phyloP scores from a whole-genome alignment of 805 yeast species.

The Wickerhamomyces alni region DNA sequence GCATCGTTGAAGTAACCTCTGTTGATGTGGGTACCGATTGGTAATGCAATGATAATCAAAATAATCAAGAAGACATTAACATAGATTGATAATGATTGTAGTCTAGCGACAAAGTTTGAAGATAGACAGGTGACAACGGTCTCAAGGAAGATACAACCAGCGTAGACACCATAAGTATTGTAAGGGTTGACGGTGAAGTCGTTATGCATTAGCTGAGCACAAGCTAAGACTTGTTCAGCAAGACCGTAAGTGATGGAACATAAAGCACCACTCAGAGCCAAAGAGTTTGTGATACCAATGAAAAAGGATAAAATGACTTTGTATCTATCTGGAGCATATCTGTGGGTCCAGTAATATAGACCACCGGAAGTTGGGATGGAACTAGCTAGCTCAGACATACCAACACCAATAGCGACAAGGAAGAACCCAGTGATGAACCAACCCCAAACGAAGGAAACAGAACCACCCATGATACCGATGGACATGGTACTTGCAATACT shows the following conservation, averaged over 20 bases:
- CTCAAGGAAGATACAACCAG: slow-evolving; percentile 46
- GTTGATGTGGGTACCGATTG: slow-evolving; percentile 40
- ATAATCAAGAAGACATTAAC: slow-evolving; percentile 45
- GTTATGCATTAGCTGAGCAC: slow-evolving; percentile 36
- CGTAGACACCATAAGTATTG: slow-evolving; percentile 53
- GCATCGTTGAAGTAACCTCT: slow-evolving; percentile 37
- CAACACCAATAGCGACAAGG: slow-evolving; percentile 46
- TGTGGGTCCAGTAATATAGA: slow-evolving; percentile 54
- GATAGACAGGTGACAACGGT: slow-evolving; percentile 44
- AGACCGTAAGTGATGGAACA: slow-evolving; percentile 65
- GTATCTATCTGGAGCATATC: slow-evolving; percentile 48
- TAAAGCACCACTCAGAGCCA: slow-evolving; percentile 56
- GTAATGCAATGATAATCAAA: slow-evolving; percentile 51
- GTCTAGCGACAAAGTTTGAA: slow-evolving; percentile 43
- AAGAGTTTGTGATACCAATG: slow-evolving; percentile 60
- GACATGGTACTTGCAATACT: slow-evolving; percentile 47
- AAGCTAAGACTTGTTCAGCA: slow-evolving; percentile 47
- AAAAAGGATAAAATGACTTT: slow-evolving; percentile 48
- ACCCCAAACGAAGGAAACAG: slow-evolving; percentile 57
- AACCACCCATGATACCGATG: slow-evolving; percentile 50
- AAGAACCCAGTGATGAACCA: slow-evolving; percentile 55
- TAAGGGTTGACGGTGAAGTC: slow-evolving; percentile 46
- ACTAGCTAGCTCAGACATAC: slow-evolving; percentile 57
- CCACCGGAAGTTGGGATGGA: slow-evolving; percentile 72
- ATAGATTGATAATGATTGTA: slow-evolving; percentile 50